Base-by-base conservation (phyloP, 768 basidiomycete species). In the Lentinula detonsa region DNA sequence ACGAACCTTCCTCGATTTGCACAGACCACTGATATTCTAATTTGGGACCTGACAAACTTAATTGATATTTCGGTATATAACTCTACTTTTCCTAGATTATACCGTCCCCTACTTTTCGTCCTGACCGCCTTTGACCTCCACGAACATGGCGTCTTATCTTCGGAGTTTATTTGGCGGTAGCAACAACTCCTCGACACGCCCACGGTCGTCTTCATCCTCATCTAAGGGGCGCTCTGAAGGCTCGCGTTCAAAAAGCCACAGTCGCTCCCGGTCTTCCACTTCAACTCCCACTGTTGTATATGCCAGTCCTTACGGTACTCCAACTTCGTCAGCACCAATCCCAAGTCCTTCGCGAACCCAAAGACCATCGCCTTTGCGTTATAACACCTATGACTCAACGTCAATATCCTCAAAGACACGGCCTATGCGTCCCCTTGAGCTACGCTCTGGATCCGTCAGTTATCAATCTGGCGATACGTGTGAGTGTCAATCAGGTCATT, bases 101-200 rank as follows among this genome's bases (percentile, higher is more conserved):
- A 40, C 10, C 21, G 10, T 21, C 18, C 42, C 33, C n/a, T 28
- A n/a, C 40, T 46, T 31, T 33, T 40, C 57, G 28, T 48, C 33
- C 43, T 37, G 33, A 13, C 57, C 42, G 28, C 28, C 31, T 40
- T 21, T 45, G 33, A 15, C 48, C n/a, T 21, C 43, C 42, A 31
- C 56, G 7, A 65, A 60, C 60, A 83, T 83, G 81, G 75, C 80
- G 55, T 77, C 82, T 39, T 80, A 81, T 72, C 67, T 84, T 61
- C 82, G 82, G 62, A 60, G 31, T 62, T 53, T 62, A 40, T 50
- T 59, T 18, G 33, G 37, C 49, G 66, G 64, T 45, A 35, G 33
- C 5, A 57, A 33, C 43, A 57, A 59, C 18, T 18, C 43, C 3
- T 59, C 57, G 48, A 31, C 55, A 43, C 55, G 55, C 28, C 39